A percentile compares a stretch with the other conserved stretches of the same genome.
Conservation (phyloP, 495 filamentous ascomycete genomes). For the Acidomyces sp. region DNA sequence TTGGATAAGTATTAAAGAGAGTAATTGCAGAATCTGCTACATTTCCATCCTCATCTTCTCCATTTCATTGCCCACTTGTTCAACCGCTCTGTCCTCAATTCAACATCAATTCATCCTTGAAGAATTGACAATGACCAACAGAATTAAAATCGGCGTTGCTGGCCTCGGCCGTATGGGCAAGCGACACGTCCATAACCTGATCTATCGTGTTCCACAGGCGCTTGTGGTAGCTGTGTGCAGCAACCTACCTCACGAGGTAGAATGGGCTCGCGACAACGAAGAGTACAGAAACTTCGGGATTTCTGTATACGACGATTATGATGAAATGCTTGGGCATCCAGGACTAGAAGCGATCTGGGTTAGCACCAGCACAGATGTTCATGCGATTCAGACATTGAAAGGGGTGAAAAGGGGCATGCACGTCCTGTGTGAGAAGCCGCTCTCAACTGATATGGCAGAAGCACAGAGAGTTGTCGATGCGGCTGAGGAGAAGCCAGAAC, state of each 20-base stretch:
- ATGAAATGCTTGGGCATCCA: slow-evolving; percentile 42
- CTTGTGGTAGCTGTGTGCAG: slow-evolving; percentile 41
- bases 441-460: slow-evolving; percentile 22
- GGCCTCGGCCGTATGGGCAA: slow-evolving; percentile 49
- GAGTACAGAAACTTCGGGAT: slow-evolving; percentile 27
- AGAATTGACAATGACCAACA: too few species aligned
- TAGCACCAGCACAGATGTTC: slow-evolving; percentile 39
- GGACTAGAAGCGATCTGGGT: slow-evolving; percentile 42
- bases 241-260: slow-evolving; percentile 36
- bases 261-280: slow-evolving; percentile 39
- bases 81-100: too few species aligned
- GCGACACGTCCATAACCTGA: slow-evolving; percentile 42
- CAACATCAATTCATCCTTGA: too few species aligned
- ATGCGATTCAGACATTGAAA: slow-evolving; percentile 43
- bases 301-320: slow-evolving; percentile 36
- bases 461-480: slow-evolving; percentile 4
- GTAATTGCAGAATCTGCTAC: too few species aligned
- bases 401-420: slow-evolving; percentile 40
- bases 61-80: too few species aligned
- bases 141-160: slow-evolving; percentile 36
- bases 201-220: slow-evolving; percentile 39
- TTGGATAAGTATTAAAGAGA: too few species aligned
- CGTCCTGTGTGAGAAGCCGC: slow-evolving; percentile 44
- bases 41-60: too few species aligned
- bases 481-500: background rate